Evolutionary conservation across 1,139 yeast genomes (phyloP), one percentile per base, ranked within the genome.

Genomic region (Magnusiomyces fungicola): DNA sequence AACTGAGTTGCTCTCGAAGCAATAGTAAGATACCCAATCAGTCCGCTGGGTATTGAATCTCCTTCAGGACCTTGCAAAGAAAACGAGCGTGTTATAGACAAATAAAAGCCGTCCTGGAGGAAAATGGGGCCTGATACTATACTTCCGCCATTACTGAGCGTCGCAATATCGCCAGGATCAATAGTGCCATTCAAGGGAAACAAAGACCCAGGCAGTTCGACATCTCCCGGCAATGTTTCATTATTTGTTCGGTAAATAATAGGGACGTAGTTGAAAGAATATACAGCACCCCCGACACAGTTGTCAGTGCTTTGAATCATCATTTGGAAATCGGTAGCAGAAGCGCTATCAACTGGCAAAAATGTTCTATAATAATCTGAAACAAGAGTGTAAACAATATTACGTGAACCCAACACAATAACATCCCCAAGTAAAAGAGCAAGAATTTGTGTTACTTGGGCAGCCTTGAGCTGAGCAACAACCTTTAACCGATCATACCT

Each of bases 391-490:
- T 63, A 67, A 3, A 66, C 50, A 19, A 62, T 63, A 19, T 52
- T 50, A 4, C 68, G 53, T 9, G 61, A 56, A 7, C 65, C 55
- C 21, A 66, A 46, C 10, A 61, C 52, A 18, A 62, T 53, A 16
- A 58, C 76, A 60, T 87, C 95, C 58, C 83, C 87, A 60, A 78
- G 79, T 41, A 81, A 69, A 51, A 73, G 75, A 53, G 76, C 75
- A 50, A 87, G 67, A 33, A 79, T 78, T 65, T 87, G 96, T 48
- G 76, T 74, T 21, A 88, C 74, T 65, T 89, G 96, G 1, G 92
- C 79, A 1, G 90, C 78, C 62, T 86, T 87, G 54, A 88, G 71
- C 60, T 86, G 88, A 4, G 96, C 84, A 22, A 87, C 85, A 41
- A 87, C 85, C 58, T 78, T 80, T 30, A 89, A 69, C 53, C 92